Base-by-base conservation (phyloP, 768 basidiomycete genomes). In the Gymnopilus dilepis region DNA sequence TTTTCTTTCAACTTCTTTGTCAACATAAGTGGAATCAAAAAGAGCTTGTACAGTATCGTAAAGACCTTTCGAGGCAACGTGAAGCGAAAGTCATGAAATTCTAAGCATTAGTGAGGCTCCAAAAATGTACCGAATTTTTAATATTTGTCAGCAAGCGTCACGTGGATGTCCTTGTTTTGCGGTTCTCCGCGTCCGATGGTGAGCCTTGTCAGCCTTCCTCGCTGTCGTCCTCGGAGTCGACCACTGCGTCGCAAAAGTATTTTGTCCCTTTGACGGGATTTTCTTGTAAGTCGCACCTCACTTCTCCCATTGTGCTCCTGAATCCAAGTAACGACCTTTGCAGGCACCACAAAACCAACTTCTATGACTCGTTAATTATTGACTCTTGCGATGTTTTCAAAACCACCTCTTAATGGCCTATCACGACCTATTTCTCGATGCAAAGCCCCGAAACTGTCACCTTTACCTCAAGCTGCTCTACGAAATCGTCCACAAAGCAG, bases 171-270 rank as follows among this genome's bases (percentile, higher is more conserved):
- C 26, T 12, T 7, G 40, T 62, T 57, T 57, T 56, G 54, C 38
- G 21, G 30, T 34, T 17, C 47, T 45, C 53, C 40, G 34, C 40
- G 19, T 51, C 45, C 52, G 38, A 54, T 40, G 52, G 13, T 15
- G 52, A 38, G 3, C 38, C 38, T 22, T 28, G 26, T 34, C 33
- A 19, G 19, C 22, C 26, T 52, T 37, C 48, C 40, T 48, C 47
- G 19, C 17, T 37, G 12, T 40, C 50, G 11, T 42, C 37, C 47
- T n/a, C n/a, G n/a, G n/a, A n/a, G n/a, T 55, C 24, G 42, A 54
- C 45, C 58, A 38, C 47, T 28, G 37, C 52, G 52, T 34, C 59
- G 37, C 19, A 38, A 38, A 47, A 45, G 40, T 43, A 60, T 42
- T 41, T 31, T 37, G 12, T 6, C 12, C 34, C 52, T 15, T 19